A percentile compares a stretch with the other conserved stretches of the same genome.
Evolutionary conservation across 148 eudicot species (phyloP).

Genomic region (Chenopodium quinoa): DNA sequence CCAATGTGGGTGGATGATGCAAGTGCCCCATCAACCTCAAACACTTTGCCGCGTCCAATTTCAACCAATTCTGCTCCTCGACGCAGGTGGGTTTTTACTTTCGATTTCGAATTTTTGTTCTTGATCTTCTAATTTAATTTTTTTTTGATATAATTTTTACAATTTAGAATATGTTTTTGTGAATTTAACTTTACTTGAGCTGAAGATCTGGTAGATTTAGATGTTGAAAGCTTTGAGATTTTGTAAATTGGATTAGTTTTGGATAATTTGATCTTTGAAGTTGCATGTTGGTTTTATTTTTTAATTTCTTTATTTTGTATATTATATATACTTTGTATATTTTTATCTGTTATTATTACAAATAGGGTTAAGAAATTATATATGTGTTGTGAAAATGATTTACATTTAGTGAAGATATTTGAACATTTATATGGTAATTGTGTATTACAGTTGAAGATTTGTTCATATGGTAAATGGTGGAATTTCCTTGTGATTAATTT

Average conservation of each 20-base stretch:
- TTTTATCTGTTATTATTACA: too few species aligned
- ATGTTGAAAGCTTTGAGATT: slow-evolving; percentile 1
- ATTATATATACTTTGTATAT: too few species aligned
- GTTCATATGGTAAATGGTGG: not conserved
- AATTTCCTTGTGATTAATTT: not conserved
- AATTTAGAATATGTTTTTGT: not conserved
- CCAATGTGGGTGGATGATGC: slow-evolving; percentile 54
- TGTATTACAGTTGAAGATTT: not conserved
- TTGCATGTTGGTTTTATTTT: not conserved
- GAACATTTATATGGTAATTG: not conserved
- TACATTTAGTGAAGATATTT: not conserved
- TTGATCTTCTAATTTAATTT: slow-evolving; percentile 4
- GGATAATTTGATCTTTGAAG: not conserved
- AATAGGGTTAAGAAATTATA: not conserved
- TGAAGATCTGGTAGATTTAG: slow-evolving; percentile 29
- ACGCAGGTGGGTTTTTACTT: slow-evolving; percentile 28
- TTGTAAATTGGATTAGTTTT: not conserved
- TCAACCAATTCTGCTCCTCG: slow-evolving; percentile 10
- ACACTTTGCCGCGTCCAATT: slow-evolving; percentile 23
- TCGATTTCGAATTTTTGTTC: slow-evolving; percentile 7
- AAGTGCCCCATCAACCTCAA: slow-evolving; percentile 40
- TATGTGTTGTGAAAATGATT: not conserved
- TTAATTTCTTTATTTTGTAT: too few species aligned
- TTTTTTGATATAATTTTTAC: not conserved
- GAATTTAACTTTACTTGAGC: not conserved